These are phyloP conservation scores for Pseudogymnoascus sp. DNA, from an alignment of 2,329 filamentous ascomycete species.

Conservation along the genomic window DNA sequence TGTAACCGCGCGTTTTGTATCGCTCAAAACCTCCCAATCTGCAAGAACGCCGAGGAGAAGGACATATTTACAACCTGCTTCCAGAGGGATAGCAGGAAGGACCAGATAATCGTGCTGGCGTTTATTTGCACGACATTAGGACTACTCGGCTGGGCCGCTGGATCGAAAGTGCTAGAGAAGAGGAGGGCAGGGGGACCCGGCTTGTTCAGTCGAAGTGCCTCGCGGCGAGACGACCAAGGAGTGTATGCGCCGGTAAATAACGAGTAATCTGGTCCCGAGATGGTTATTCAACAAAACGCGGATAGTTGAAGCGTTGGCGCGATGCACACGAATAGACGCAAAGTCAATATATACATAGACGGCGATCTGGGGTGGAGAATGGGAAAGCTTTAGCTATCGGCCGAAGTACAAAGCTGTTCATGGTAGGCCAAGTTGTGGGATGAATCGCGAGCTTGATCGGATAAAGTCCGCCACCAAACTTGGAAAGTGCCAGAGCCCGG, in stretches of 20 bases:
- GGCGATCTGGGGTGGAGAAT: not conserved
- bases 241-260: not conserved
- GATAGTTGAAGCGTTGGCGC: not conserved
- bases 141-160: slow-evolving; percentile 52
- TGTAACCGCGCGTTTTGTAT: slow-evolving; percentile 62
- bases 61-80: slow-evolving; percentile 58
- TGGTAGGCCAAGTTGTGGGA: not conserved
- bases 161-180: slow-evolving; percentile 41
- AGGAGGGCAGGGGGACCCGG: slow-evolving; percentile 25
- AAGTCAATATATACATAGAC: not conserved
- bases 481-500: not conserved
- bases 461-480: not conserved
- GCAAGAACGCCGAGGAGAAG: slow-evolving; percentile 53
- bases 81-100: slow-evolving; percentile 60
- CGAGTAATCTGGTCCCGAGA: not conserved
- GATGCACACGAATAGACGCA: not conserved
- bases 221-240: not conserved
- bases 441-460: not conserved
- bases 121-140: slow-evolving; percentile 54
- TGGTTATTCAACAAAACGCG: not conserved
- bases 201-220: not conserved
- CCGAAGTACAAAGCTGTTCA: not conserved
- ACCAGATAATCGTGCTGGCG: slow-evolving; percentile 58
- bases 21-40: slow-evolving; percentile 51
- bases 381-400: not conserved